phyloP scores from a whole-genome alignment of 139 green algal genomes.

The Pleodorina starrii region DNA sequence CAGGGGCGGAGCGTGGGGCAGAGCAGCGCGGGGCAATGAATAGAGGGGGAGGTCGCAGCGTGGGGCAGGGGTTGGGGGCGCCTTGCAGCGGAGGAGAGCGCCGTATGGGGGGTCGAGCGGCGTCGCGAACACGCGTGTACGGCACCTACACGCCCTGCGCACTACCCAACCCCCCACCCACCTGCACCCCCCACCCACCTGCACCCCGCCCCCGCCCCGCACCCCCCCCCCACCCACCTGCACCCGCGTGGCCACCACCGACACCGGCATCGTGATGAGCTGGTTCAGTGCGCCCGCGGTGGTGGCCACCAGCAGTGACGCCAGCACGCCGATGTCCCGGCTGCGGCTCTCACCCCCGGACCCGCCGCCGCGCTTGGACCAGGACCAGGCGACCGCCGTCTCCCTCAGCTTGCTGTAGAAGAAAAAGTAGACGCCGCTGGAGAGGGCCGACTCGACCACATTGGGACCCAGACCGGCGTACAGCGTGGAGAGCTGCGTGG shows the following conservation, averaged over 20 bases:
- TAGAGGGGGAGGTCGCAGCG: no score
- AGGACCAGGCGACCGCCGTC: slow-evolving; percentile 31
- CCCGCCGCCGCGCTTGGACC: background rate
- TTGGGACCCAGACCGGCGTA: slow-evolving; percentile 48
- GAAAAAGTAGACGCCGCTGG: slow-evolving; percentile 65
- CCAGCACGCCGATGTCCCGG: slow-evolving; percentile 73
- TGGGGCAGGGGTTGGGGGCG: no score
- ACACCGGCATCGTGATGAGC: slow-evolving; percentile 93
- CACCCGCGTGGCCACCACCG: slow-evolving; percentile 91
- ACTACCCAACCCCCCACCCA: no score
- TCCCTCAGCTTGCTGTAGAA: slow-evolving; percentile 51
- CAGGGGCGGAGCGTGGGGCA: no score
- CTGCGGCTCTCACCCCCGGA: background rate
- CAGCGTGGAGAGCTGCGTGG: slow-evolving; percentile 35
- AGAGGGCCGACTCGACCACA: slow-evolving; percentile 53
- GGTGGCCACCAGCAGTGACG: slow-evolving; percentile 82
- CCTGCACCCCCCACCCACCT: no score
- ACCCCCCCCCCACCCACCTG: slow-evolving; percentile 70
- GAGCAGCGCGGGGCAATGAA: no score
- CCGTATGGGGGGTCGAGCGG: no score
- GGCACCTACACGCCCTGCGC: no score
- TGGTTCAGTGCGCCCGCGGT: slow-evolving; percentile 86
- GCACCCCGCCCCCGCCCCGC: no score
- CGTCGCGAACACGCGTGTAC: no score
- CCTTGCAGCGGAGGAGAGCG: no score